Evolutionary conservation across 805 yeast genomes (phyloP), one percentile per base, ranked within the genome.

Genomic region (Metschnikowia anglica): DNA sequence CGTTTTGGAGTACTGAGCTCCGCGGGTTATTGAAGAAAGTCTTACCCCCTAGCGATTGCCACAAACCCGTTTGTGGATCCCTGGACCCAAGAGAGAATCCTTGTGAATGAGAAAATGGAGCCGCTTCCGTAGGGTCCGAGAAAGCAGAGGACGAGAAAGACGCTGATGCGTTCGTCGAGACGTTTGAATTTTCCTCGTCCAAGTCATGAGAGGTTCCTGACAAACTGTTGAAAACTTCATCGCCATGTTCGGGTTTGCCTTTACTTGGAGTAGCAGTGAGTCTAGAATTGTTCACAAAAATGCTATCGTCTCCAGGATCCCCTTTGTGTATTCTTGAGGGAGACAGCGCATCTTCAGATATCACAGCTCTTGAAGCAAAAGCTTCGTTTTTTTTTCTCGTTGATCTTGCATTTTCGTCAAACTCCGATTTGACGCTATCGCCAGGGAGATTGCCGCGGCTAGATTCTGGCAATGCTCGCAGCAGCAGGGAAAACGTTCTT

Each of bases 131-230:
- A 10, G 34, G 29, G 6, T 27, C 39, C 3, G 41, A 42, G 15
- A 42, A 18, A 21, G 47, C 46, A n/a, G 51, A 38, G 11, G 48
- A 42, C 18, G 52, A 39, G 13, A 25, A 41, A 7, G 53, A 49
- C 2, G 52, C 48, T 2, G 54, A 48, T 3, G 54, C 55, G 16
- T 41, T 52, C 25, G 43, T 50, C 39, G 60, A 32, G 3, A 61
- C 37, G 39, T 58, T 54, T 29, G 52, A 45, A 46, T 68, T 66
- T 37, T 68, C 73, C 38, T 68, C 60, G 46, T 68, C 73, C 34
- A 65, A 49, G 42, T 68, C 73, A 12, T 37, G 48, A 1, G 48
- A 34, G 13, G 37, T 17, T 15, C 28, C 33, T 3, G 39, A 10
- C 6, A 23, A 9, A 28, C 15, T 34, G 7, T 23, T 34, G 3